Evolutionary conservation across 352 stramenopile genomes (phyloP), one percentile per base, ranked within the genome.

Genomic region (Globisporangium radiosum): DNA sequence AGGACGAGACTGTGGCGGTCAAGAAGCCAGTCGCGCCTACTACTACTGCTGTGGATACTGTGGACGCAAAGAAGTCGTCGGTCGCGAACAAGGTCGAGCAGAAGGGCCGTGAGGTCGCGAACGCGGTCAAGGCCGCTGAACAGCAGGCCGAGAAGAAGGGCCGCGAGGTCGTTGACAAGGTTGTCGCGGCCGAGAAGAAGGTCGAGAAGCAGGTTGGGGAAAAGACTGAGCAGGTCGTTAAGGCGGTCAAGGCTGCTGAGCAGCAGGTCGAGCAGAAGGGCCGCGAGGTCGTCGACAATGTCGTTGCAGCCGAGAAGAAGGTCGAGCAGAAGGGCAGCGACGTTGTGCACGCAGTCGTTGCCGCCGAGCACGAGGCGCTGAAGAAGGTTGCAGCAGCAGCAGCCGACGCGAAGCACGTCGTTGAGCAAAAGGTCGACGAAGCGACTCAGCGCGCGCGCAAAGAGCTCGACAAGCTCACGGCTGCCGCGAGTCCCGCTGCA

Each of bases 371-470:
- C 33, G 52, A 15, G 2, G 72, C 70, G 8, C 63, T 71, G 7
- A 60, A 69, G n/a, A 70, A 81, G 71, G 57, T 65, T 25, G 56
- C 60, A 17, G 68, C 59, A 10, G 64, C 69, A 9, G 65, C 60
- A 33, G 59, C n/a, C 6, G 64, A 62, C 50, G 67, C 70, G 3
- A 64, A 67, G 37, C 60, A 66, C 52, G 68, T 61, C 55, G 60
- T 88, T 8, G 70, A 83, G 55, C 84, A 88, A 66, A 85, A 82
- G 60, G 71, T 90, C 52, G 76, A 90, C 43, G 78, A 73, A 0
- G 79, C 72, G 8, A 75, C 79, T 11, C 63, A 68, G 13, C 89
- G 88, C 64, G 82, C 71, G 40, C 78, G 76, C 36, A 68, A 76
- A 13, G 78, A 87, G 59, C 78, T 92, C 54, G 58, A 76, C 57